phyloP scores from a whole-genome alignment of 345 rosid species.

The Hibiscus syriacus region DNA sequence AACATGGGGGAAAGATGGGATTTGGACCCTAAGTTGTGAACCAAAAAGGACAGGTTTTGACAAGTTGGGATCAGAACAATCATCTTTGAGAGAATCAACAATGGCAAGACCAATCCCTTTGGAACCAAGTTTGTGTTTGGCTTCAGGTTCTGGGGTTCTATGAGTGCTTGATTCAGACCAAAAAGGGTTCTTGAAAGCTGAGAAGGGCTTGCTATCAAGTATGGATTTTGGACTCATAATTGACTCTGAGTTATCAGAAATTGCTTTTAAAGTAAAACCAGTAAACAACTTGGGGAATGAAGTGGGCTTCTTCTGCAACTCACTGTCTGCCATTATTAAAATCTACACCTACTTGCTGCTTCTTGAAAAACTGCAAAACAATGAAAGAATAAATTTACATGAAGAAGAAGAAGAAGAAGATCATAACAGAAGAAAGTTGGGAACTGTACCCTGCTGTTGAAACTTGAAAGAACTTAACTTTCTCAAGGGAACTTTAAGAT shows the following conservation, averaged over 20 bases:
- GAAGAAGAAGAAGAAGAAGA: neutral
- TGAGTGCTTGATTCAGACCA: conserved; percentile 34
- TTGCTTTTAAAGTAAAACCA: conserved; percentile 44
- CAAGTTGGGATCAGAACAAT: conserved; percentile 21
- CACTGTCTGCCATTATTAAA: conserved; percentile 41
- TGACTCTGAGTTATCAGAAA: conserved; percentile 42
- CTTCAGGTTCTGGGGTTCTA: conserved; percentile 32
- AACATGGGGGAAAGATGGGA: conserved; percentile 37
- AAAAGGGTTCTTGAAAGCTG: conserved; percentile 55
- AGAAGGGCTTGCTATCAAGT: conserved; percentile 70
- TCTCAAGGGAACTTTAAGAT: conserved; percentile 24
- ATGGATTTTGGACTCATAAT: too few relatives aligned
- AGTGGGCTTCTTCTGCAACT: conserved; percentile 29
- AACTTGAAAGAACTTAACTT: conserved; percentile 13
- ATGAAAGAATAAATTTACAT: neutral
- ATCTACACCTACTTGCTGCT: conserved; percentile 18
- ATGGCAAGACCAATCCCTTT: conserved; percentile 63
- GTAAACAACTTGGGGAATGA: conserved; percentile 62
- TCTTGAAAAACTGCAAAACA: conserved; percentile 17
- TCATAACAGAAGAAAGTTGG: conserved; percentile 7
- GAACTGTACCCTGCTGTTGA: conserved; percentile 7
- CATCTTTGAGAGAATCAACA: conserved; percentile 50
- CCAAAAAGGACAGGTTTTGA: conserved; percentile 64
- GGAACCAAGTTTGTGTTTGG: conserved; percentile 44
- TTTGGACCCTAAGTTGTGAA: conserved; percentile 71